Percentiles rank a stretch among this genome's conserved stretches.
Evolutionary conservation across 768 basidiomycete species (phyloP).

Genomic region (Rhodotorula diobovata): DNA sequence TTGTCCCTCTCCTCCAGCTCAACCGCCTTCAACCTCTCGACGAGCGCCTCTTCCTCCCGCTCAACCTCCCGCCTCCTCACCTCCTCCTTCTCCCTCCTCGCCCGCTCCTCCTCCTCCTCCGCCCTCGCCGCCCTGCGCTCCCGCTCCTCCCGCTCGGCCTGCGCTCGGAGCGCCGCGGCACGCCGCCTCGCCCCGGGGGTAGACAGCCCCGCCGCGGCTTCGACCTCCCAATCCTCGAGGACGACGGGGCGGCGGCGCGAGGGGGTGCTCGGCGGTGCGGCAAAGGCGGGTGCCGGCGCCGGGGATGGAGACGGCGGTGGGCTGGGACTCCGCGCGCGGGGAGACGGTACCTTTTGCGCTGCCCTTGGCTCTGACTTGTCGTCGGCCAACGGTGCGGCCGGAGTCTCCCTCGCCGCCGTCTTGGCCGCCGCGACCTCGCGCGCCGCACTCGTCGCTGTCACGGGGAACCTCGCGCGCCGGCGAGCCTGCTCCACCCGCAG

Average conservation of each 20-base stretch:
- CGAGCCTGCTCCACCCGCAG: slow-evolving; percentile 11
- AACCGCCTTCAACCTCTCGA: neutral
- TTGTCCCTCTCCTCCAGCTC: neutral
- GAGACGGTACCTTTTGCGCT: too few species aligned
- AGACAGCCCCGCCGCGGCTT: slow-evolving; percentile 21
- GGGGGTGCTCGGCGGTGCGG: neutral
- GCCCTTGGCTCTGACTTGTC: too few species aligned
- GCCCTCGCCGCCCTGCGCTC: neutral
- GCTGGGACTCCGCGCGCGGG: neutral
- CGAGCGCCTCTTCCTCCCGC: neutral
- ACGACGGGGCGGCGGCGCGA: slow-evolving; percentile 11
- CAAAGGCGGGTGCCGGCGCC: neutral
- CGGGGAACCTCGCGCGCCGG: neutral
- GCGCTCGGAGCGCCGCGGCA: slow-evolving; percentile 4
- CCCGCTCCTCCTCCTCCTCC: neutral
- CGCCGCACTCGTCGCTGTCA: neutral
- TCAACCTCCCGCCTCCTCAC: neutral
- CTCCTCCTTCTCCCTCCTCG: neutral
- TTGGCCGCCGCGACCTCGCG: neutral
- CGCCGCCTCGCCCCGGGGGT: slow-evolving; percentile 21
- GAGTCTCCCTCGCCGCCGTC: neutral
- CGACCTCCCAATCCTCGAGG: slow-evolving; percentile 29
- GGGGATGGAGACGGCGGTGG: neutral
- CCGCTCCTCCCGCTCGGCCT: neutral
- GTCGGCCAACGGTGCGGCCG: too few species aligned